Evolutionary conservation across 1,139 yeast genomes (phyloP).

Genomic region (Kazachstania sp.): DNA sequence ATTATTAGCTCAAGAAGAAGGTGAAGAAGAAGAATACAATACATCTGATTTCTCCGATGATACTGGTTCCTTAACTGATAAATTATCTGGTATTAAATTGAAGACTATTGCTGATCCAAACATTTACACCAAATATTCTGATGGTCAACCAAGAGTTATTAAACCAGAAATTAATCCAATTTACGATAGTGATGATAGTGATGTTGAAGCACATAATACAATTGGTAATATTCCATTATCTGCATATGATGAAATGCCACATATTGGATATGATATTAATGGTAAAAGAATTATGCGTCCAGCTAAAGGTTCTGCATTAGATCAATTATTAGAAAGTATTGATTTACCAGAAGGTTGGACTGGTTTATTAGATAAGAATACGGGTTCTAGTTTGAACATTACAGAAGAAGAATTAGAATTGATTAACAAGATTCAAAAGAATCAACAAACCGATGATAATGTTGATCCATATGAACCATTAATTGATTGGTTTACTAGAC

Average conservation of each 20-base stretch:
- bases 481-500: constrained; percentile 88
- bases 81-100: constrained; percentile 44
- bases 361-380: constrained; percentile 81
- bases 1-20: constrained; percentile 45
- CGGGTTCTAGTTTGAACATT: constrained; percentile 81
- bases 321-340: constrained; percentile 75
- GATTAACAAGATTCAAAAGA: constrained; percentile 74
- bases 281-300: constrained; percentile 99
- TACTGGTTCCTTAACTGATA: constrained; percentile 44
- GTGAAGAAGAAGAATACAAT: constrained; percentile 29
- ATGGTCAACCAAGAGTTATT: constrained; percentile 67
- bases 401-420: constrained; percentile 83
- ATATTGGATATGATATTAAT: constrained; percentile 91
- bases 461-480: constrained; percentile 89
- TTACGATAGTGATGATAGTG: constrained; percentile 90
- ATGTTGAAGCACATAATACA: constrained; percentile 74
- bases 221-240: constrained; percentile 88
- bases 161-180: constrained; percentile 88
- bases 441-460: constrained; percentile 73
- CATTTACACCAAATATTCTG: constrained; percentile 54
- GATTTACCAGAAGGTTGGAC: constrained; percentile 99
- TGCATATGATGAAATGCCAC: constrained; percentile 96
- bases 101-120: constrained; percentile 41
- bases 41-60: constrained; percentile 33
- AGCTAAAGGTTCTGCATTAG: constrained; percentile 91